phyloP scores from a whole-genome alignment of 352 stramenopile genomes.

The Phytophthora multivora region DNA sequence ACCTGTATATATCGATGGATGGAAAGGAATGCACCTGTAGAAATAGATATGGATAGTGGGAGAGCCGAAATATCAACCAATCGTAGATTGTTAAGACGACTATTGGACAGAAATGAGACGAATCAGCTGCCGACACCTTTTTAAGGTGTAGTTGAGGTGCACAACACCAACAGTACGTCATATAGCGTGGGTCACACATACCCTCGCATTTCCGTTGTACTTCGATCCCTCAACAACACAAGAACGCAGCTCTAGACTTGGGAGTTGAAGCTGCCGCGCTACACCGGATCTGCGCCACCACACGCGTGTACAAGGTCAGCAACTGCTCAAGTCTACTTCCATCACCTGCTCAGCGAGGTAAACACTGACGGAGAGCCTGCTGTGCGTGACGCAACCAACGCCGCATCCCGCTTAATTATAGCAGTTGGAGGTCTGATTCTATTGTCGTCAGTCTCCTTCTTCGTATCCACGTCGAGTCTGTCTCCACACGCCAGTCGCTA shows the following conservation, averaged over 20 bases:
- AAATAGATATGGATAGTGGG: constrained; percentile 17
- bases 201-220: constrained; percentile 13
- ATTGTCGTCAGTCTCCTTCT: constrained; percentile 18
- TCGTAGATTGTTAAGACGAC: constrained; percentile 3
- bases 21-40: background rate
- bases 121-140: constrained; percentile 23
- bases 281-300: background rate
- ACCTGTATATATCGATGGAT: constrained; percentile 13
- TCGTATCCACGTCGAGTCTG: background rate
- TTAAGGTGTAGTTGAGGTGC: too few species aligned
- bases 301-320: too few species aligned
- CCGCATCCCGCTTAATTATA: background rate
- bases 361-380: too few species aligned
- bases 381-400: background rate
- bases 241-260: background rate
- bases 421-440: constrained; percentile 2
- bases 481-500: constrained; percentile 9
- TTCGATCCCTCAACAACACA: background rate
- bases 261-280: constrained; percentile 7
- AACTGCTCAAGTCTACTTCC: background rate
- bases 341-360: background rate
- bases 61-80: constrained; percentile 10
- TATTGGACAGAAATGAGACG: constrained; percentile 24
- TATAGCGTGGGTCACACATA: background rate
- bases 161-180: too few species aligned